Conservation (phyloP, 2,329 filamentous ascomycete species). For the Arthrobotrys entomopaga region DNA sequence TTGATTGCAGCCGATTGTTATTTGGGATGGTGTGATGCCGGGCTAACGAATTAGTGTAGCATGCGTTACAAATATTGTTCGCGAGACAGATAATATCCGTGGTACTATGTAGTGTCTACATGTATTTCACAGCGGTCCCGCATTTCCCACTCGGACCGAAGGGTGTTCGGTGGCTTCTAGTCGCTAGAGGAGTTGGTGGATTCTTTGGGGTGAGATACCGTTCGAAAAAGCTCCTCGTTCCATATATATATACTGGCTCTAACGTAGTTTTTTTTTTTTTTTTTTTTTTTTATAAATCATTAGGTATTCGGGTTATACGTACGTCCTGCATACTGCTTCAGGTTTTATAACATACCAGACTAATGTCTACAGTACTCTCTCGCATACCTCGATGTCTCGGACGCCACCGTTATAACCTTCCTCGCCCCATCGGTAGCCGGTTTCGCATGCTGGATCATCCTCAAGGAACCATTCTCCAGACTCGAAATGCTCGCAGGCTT, state of each 20-base stretch:
- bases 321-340: constrained; percentile 24
- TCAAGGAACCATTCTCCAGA: constrained; percentile 80
- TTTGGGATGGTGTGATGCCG: not conserved
- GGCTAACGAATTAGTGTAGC: constrained; percentile 63
- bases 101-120: constrained; percentile 74
- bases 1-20: not conserved
- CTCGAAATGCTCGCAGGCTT: constrained; percentile 80
- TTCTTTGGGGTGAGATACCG: constrained; percentile 47
- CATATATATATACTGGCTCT: not conserved
- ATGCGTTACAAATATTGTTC: constrained; percentile 87
- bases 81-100: constrained; percentile 80
- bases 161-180: constrained; percentile 74
- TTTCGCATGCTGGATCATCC: constrained; percentile 79
- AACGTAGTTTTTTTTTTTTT: too few relatives aligned
- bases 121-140: constrained; percentile 75
- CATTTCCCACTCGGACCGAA: constrained; percentile 76
- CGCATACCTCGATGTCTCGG: constrained; percentile 82
- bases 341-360: constrained; percentile 26
- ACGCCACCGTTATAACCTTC: constrained; percentile 91
- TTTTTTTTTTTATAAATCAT: not conserved
- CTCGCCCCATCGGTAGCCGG: constrained; percentile 81
- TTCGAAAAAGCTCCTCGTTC: not conserved
- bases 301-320: constrained; percentile 60
- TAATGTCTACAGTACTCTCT: constrained; percentile 66
- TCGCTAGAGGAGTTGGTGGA: constrained; percentile 75